These are phyloP conservation scores for Fusarium miscanthi DNA, from an alignment of 2,329 filamentous ascomycete species.

Conservation along the genomic window DNA sequence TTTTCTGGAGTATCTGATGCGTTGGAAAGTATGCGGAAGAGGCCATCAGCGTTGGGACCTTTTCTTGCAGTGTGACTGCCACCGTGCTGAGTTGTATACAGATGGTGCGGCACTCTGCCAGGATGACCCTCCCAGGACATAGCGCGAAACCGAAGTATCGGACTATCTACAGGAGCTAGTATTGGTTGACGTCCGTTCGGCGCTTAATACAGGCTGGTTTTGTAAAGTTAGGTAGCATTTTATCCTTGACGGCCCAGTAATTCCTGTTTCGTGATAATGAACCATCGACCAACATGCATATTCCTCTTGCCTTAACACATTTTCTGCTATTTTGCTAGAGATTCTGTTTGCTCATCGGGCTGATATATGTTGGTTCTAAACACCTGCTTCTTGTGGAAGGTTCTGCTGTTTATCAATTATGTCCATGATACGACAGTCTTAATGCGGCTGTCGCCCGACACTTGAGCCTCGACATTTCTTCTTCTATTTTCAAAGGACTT, in stretches of 20 bases:
- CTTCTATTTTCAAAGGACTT: background rate
- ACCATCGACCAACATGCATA: slow-evolving; percentile 34
- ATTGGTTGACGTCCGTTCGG: slow-evolving; percentile 6
- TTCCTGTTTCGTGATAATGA: slow-evolving; percentile 36
- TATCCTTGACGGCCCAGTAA: slow-evolving; percentile 21
- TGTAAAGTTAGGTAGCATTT: slow-evolving; percentile 7
- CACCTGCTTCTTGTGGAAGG: slow-evolving; percentile 2
- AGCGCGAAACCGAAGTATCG: background rate
- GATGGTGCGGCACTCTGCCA: slow-evolving; percentile 2
- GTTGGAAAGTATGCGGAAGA: background rate
- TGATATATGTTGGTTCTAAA: slow-evolving; percentile 20
- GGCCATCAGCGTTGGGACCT: background rate
- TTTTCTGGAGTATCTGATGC: background rate
- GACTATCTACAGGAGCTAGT: background rate
- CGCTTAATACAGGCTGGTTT: slow-evolving; percentile 25
- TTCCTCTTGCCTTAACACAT: slow-evolving; percentile 26
- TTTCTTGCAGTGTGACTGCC: background rate
- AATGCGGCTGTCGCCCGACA: background rate
- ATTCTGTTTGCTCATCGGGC: slow-evolving; percentile 2
- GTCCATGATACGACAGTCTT: background rate
- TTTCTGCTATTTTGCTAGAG: slow-evolving; percentile 6
- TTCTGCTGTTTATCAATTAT: background rate
- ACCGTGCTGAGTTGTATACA: slow-evolving; percentile 12
- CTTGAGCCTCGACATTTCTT: background rate
- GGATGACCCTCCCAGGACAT: slow-evolving; percentile 11